A percentile compares a stretch with the other conserved stretches of the same genome.
Evolutionary conservation across 257 asterid species (phyloP).

Genomic region (Solanum paucissectum): DNA sequence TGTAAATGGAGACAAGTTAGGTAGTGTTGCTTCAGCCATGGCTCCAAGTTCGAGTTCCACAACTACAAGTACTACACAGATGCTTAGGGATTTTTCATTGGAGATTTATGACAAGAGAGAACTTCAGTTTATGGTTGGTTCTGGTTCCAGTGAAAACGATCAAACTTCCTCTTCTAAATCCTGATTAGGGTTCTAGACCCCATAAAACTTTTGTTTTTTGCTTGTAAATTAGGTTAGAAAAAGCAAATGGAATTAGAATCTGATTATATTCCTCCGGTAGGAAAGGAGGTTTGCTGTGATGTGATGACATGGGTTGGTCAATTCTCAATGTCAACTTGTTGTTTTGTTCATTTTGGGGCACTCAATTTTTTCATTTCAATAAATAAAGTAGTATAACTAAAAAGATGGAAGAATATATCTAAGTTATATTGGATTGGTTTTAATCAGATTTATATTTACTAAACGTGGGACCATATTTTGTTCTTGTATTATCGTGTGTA

Average conservation of each 20-base stretch:
- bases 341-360: not conserved
- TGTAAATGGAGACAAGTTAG: constrained; percentile 5
- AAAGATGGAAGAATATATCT: no score
- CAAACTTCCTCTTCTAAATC: constrained; percentile 33
- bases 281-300: not conserved
- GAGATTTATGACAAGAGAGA: constrained; percentile 62
- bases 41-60: constrained; percentile 26
- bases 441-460: no score
- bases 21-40: constrained; percentile 16
- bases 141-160: constrained; percentile 13
- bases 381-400: no score
- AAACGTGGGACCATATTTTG: not conserved
- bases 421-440: not conserved
- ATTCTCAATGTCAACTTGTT: not conserved
- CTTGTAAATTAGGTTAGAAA: not conserved
- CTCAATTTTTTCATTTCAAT: not conserved
- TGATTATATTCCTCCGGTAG: not conserved
- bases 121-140: constrained; percentile 65
- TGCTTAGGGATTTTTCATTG: constrained; percentile 47
- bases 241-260: not conserved
- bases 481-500: no score
- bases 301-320: not conserved
- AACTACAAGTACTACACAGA: constrained; percentile 15
- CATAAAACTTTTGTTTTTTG: not conserved
- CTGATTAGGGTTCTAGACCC: not conserved